Percentiles rank a stretch among this genome's conserved stretches.
These are phyloP conservation scores for Cryptococcus amylolentus DNA, from an alignment of 1,284 basidiomycete genomes.

Conservation along the genomic window DNA sequence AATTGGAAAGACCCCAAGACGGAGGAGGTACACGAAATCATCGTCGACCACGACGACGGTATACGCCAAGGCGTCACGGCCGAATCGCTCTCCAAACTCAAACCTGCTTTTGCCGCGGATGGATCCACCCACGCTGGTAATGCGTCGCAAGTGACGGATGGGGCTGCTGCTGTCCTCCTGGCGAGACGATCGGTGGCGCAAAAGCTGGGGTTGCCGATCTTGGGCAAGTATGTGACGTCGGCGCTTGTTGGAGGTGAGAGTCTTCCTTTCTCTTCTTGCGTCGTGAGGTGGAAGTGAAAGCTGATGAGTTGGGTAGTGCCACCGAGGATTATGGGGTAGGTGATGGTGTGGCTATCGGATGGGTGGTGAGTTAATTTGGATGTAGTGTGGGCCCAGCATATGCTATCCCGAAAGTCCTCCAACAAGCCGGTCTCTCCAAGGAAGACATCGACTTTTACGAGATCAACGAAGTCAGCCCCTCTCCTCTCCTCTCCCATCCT, in stretches of 20 bases:
- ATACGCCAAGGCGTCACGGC: constrained; percentile 85
- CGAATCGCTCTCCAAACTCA: constrained; percentile 81
- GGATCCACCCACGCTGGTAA: constrained; percentile 87
- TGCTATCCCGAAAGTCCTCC: constrained; percentile 79
- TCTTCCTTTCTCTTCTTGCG: not conserved
- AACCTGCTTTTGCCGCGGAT: constrained; percentile 82
- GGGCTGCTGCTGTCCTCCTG: constrained; percentile 89
- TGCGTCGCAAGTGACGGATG: constrained; percentile 91
- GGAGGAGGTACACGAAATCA: constrained; percentile 69
- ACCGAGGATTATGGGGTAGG: constrained; percentile 75
- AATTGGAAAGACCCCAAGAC: constrained; percentile 77
- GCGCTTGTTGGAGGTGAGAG: constrained; percentile 66
- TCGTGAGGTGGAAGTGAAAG: not conserved
- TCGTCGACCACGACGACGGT: constrained; percentile 85
- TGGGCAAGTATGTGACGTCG: constrained; percentile 84
- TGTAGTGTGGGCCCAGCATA: constrained; percentile 76
- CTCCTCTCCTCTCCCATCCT: not conserved
- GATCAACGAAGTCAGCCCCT: constrained; percentile 61
- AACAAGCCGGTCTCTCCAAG: constrained; percentile 65
- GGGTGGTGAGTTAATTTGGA: not conserved
- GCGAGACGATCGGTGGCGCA: constrained; percentile 82
- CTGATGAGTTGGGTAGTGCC: constrained; percentile 52
- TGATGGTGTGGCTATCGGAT: constrained; percentile 1
- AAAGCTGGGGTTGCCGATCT: constrained; percentile 80
- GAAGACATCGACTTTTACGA: constrained; percentile 88